phyloP scores from a whole-genome alignment of 106 monocot genomes.

The Platanthera guangdongensis region DNA sequence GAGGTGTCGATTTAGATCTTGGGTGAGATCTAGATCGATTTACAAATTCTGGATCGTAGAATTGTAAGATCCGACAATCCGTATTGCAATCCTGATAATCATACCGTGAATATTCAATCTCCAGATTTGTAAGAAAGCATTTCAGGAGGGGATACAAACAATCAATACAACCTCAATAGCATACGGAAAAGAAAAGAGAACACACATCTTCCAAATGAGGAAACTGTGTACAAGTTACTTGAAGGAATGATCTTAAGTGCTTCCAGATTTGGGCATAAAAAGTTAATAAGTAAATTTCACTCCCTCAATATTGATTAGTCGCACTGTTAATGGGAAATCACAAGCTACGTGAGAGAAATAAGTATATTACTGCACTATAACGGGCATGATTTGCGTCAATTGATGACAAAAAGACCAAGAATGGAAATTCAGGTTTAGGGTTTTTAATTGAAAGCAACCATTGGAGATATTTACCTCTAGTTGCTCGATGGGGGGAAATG shows the following conservation, averaged over 20 bases:
- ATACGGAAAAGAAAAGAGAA: not conserved
- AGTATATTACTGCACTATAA: not conserved
- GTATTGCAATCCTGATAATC: no score
- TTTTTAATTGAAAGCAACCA: not conserved
- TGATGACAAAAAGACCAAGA: not conserved
- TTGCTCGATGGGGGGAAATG: slow-evolving; percentile 47
- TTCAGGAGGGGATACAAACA: not conserved
- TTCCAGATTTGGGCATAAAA: not conserved
- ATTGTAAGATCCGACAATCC: no score
- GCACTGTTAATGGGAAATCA: not conserved
- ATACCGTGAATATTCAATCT: not conserved
- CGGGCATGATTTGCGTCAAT: not conserved
- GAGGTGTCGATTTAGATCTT: no score
- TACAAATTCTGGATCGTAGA: no score
- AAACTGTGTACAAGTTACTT: not conserved
- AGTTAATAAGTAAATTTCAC: not conserved
- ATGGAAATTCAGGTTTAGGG: not conserved
- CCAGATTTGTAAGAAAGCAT: not conserved
- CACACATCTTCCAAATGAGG: not conserved
- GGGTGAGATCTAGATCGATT: no score
- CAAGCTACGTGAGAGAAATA: not conserved
- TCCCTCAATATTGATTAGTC: not conserved
- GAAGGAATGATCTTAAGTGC: not conserved
- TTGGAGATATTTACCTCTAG: slow-evolving; percentile 24
- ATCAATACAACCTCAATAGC: not conserved